Conservation (phyloP, 345 rosid genomes). For the Eucalyptus sp. region DNA sequence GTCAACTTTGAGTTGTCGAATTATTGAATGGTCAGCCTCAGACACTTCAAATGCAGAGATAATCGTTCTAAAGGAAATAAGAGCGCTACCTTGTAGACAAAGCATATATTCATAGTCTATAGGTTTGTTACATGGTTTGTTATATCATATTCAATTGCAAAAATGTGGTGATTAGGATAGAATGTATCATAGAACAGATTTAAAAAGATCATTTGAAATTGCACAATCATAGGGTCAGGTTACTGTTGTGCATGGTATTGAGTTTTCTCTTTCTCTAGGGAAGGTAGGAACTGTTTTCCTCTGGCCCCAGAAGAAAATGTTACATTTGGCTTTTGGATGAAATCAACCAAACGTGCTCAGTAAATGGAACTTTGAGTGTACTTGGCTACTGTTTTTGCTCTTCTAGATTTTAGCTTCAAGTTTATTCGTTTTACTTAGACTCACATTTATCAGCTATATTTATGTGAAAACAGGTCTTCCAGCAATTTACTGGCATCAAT, state of each 20-base stretch:
- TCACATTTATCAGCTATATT: neutral
- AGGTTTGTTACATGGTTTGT: neutral
- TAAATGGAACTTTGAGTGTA: neutral
- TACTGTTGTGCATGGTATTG: neutral
- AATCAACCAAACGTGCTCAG: neutral
- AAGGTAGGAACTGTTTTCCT: neutral
- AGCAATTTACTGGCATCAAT: constrained; percentile 87
- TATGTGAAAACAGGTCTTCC: constrained; percentile 51
- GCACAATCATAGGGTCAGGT: neutral
- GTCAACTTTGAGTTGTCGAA: neutral
- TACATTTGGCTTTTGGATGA: neutral
- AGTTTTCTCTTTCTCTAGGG: neutral
- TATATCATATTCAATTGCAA: neutral
- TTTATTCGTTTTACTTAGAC: neutral
- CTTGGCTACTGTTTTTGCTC: neutral
- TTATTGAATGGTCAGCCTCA: neutral
- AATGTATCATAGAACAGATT: neutral
- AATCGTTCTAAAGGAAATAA: neutral
- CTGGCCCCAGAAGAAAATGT: neutral
- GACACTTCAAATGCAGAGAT: neutral
- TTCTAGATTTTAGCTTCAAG: neutral
- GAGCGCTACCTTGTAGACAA: neutral
- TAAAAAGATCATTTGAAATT: neutral
- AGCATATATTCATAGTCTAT: neutral
- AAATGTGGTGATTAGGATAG: neutral